Conservation (phyloP, 169 alveolate genomes). For the Plasmodium chabaudi region DNA sequence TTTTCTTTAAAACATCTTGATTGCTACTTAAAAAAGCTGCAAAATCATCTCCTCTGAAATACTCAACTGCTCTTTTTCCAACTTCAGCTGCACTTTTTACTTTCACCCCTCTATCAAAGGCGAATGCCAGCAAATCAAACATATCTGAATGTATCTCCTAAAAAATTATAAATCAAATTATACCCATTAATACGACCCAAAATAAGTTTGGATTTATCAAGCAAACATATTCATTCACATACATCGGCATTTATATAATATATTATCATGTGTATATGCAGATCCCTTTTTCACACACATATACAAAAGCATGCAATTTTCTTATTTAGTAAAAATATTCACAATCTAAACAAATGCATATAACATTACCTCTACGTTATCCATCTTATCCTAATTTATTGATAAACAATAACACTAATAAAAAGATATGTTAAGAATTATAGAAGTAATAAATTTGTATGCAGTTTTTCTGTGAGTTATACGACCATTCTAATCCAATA, state of each 20-base stretch:
- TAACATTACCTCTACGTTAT: conserved; percentile 44
- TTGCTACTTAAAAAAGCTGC: conserved; percentile 80
- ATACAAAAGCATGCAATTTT: conserved; percentile 11
- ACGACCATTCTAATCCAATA: too few relatives aligned
- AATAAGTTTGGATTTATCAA: neutral
- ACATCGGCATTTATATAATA: too few relatives aligned
- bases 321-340: neutral
- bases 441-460: neutral
- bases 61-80: conserved; percentile 91
- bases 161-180: neutral
- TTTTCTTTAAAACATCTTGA: conserved; percentile 76
- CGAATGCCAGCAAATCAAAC: conserved; percentile 53
- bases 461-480: too few relatives aligned
- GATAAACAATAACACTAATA: conserved; percentile 29
- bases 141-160: conserved; percentile 69
- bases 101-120: conserved; percentile 76
- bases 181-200: neutral
- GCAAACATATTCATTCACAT: neutral
- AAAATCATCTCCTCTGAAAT: conserved; percentile 89
- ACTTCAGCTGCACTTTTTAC: conserved; percentile 83
- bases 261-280: too few relatives aligned
- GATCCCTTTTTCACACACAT: neutral
- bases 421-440: neutral
- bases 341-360: neutral
- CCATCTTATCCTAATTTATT: conserved; percentile 28